These are phyloP conservation scores for Chondrostereum purpureum DNA, from an alignment of 1,284 basidiomycete genomes.

Conservation along the genomic window DNA sequence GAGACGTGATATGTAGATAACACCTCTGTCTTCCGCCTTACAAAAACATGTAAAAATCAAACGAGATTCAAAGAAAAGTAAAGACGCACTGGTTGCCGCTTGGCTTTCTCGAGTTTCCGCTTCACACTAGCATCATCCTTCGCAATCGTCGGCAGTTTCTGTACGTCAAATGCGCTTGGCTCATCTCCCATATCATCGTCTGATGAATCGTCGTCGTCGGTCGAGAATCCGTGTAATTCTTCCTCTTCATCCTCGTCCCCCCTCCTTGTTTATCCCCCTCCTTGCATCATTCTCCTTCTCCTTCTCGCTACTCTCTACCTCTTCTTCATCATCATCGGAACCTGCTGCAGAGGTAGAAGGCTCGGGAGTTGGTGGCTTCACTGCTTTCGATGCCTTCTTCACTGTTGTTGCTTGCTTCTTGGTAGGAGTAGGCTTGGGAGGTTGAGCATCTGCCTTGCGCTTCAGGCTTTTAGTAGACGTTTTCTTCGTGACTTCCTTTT, in stretches of 20 bases:
- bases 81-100: slow-evolving; percentile 62
- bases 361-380: not conserved
- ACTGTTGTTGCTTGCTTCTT: not conserved
- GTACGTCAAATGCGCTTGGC: slow-evolving; percentile 52
- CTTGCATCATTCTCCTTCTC: not conserved
- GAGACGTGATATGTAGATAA: slow-evolving; percentile 85
- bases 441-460: not conserved
- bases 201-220: slow-evolving; percentile 76
- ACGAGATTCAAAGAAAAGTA: slow-evolving; percentile 6
- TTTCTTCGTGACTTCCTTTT: not conserved
- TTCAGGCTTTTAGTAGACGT: not conserved
- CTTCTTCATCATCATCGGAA: not conserved
- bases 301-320: not conserved
- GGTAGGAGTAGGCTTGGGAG: not conserved
- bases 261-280: too few species aligned
- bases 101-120: slow-evolving; percentile 77
- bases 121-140: slow-evolving; percentile 81
- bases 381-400: not conserved
- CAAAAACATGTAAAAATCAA: slow-evolving; percentile 7
- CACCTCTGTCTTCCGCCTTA: slow-evolving; percentile 73
- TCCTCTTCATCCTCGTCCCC: slow-evolving; percentile 29
- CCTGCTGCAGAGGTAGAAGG: not conserved
- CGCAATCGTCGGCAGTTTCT: slow-evolving; percentile 72
- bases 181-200: slow-evolving; percentile 69
- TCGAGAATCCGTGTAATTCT: slow-evolving; percentile 68